phyloP scores from a whole-genome alignment of 169 alveolate genomes.

The Plasmodium relictum region DNA sequence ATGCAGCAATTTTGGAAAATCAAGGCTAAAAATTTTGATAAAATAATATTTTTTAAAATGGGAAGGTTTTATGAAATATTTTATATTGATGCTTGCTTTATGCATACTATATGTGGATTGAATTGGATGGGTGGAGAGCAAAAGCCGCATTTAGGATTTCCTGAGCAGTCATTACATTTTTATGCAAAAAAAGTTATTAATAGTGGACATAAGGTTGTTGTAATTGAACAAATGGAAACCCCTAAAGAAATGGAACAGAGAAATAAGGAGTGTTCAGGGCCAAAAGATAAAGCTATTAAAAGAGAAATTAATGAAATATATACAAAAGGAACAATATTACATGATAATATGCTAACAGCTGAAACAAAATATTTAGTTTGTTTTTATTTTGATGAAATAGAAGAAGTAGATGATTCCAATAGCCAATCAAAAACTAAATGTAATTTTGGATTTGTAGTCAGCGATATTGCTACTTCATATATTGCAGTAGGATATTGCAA shows the following conservation, averaged over 20 bases:
- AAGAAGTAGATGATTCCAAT: slow-evolving; percentile 9
- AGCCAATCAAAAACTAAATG: slow-evolving; percentile 24
- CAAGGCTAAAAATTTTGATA: slow-evolving; percentile 95
- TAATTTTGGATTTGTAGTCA: slow-evolving; percentile 90
- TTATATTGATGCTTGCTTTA: slow-evolving; percentile 96
- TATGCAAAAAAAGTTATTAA: slow-evolving; percentile 94
- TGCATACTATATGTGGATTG: slow-evolving; percentile 94
- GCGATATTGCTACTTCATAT: slow-evolving; percentile 89
- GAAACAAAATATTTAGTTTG: slow-evolving; percentile 85
- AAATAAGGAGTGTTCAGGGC: slow-evolving; percentile 83
- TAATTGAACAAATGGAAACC: slow-evolving; percentile 99
- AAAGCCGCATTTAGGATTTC: slow-evolving; percentile 99
- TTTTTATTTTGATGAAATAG: slow-evolving; percentile 77
- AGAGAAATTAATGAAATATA: slow-evolving; percentile 94
- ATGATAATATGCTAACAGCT: slow-evolving; percentile 87
- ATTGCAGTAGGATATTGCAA: slow-evolving; percentile 88
- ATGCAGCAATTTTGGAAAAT: slow-evolving; percentile 98
- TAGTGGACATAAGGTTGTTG: slow-evolving; percentile 97
- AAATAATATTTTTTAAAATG: slow-evolving; percentile 96
- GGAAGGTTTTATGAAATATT: slow-evolving; percentile 96
- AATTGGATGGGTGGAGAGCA: slow-evolving; percentile 99
- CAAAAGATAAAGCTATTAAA: slow-evolving; percentile 91
- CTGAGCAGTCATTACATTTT: slow-evolving; percentile 97
- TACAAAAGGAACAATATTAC: slow-evolving; percentile 94
- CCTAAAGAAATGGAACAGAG: slow-evolving; percentile 94